Conservation (phyloP, 768 basidiomycete genomes). For the Clitopilus hobsonii region DNA sequence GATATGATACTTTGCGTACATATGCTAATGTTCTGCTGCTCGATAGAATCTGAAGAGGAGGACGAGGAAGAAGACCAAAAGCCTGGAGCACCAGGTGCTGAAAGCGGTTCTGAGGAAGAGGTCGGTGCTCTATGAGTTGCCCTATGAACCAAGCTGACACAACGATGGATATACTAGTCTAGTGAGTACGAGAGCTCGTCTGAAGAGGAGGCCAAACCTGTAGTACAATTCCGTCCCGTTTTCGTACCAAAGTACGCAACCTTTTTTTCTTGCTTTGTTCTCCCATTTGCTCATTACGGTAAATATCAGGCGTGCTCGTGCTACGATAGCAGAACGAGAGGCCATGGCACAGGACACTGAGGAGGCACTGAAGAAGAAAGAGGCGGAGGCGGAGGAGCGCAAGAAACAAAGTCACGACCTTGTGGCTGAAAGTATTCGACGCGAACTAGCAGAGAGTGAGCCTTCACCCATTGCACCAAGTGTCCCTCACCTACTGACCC, state of each 20-base stretch:
- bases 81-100: conserved; percentile 3
- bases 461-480: background rate
- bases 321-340: conserved; percentile 67
- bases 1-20: conserved; percentile 7
- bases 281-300: background rate
- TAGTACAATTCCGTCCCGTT: conserved; percentile 88
- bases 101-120: conserved; percentile 35
- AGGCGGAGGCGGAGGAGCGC: conserved; percentile 75
- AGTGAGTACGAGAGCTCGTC: conserved; percentile 84
- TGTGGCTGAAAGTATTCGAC: conserved; percentile 89
- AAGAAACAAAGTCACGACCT: conserved; percentile 87
- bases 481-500: conserved; percentile 2
- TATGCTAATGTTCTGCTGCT: conserved; percentile 22
- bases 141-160: conserved; percentile 7
- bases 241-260: conserved; percentile 86
- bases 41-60: conserved; percentile 46
- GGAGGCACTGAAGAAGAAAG: conserved; percentile 64
- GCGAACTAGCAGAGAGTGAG: conserved; percentile 88
- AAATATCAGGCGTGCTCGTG: conserved; percentile 68
- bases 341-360: conserved; percentile 68
- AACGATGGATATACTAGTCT: conserved; percentile 45
- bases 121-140: conserved; percentile 24
- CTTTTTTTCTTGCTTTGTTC: background rate
- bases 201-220: conserved; percentile 67
- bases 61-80: conserved; percentile 30